Conservation (phyloP, 768 basidiomycete species). For the Dacryopinax spathularia region DNA sequence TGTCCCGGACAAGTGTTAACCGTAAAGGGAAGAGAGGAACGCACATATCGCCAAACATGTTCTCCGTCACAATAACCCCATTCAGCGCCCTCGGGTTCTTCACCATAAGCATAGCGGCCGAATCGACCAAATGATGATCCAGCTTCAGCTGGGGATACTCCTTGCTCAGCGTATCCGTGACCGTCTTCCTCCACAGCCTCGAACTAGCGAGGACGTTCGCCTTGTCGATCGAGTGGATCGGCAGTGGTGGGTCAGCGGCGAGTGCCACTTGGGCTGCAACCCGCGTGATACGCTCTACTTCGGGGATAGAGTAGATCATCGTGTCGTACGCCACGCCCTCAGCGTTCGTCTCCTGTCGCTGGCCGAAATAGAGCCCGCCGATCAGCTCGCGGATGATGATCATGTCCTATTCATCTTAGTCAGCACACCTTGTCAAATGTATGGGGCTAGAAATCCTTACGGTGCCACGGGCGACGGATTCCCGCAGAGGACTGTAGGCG, state of each 20-base stretch:
- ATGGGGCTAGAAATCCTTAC: not conserved
- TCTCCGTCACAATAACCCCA: conserved; percentile 88
- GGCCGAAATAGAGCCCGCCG: conserved; percentile 90
- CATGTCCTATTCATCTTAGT: conserved; percentile 38
- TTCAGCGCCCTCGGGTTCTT: conserved; percentile 82
- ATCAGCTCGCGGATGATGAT: conserved; percentile 94
- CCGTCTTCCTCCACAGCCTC: conserved; percentile 85
- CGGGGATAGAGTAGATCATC: conserved; percentile 80
- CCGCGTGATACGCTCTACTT: conserved; percentile 87
- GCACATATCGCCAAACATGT: conserved; percentile 94
- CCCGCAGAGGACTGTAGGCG: conserved; percentile 74
- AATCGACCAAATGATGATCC: conserved; percentile 88
- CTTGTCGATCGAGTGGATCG: conserved; percentile 91
- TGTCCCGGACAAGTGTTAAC: not conserved
- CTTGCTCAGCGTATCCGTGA: conserved; percentile 62
- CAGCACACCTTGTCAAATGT: not conserved
- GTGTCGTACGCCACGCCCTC: conserved; percentile 74
- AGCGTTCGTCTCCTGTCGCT: conserved; percentile 57
- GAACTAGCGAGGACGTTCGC: conserved; percentile 96
- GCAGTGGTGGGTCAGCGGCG: conserved; percentile 64
- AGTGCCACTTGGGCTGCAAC: conserved; percentile 90
- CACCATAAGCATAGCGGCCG: conserved; percentile 92
- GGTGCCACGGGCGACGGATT: conserved; percentile 65
- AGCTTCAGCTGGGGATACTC: conserved; percentile 82
- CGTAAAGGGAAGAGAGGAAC: conserved; percentile 22